A percentile compares a stretch with the other conserved stretches of the same genome.
Evolutionary conservation across 768 basidiomycete genomes (phyloP).

Genomic region (Tephrocybe sp.): DNA sequence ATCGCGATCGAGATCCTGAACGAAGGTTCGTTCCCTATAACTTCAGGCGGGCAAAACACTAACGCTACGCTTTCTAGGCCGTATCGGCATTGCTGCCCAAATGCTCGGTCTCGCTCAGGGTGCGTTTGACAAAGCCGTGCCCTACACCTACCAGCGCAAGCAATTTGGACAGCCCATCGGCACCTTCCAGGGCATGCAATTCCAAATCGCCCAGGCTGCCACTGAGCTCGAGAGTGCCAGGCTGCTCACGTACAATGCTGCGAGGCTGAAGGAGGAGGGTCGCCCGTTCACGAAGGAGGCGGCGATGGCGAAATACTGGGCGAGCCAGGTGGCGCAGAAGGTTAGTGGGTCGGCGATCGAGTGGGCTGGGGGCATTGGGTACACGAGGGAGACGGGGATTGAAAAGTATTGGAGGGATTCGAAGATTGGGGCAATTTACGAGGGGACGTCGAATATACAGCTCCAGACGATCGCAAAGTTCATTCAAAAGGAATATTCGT

Average conservation of each 20-base stretch:
- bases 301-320: slow-evolving; percentile 97
- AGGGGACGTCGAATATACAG: slow-evolving; percentile 98
- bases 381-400: slow-evolving; percentile 91
- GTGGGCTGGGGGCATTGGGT: slow-evolving; percentile 93
- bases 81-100: slow-evolving; percentile 97
- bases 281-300: slow-evolving; percentile 87
- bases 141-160: slow-evolving; percentile 89
- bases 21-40: slow-evolving; percentile 63
- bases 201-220: slow-evolving; percentile 91
- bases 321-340: slow-evolving; percentile 84
- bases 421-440: slow-evolving; percentile 93
- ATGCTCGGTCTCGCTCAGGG: slow-evolving; percentile 99
- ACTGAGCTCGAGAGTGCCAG: slow-evolving; percentile 89
- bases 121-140: slow-evolving; percentile 93
- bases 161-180: slow-evolving; percentile 96
- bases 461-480: slow-evolving; percentile 94
- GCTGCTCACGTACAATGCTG: slow-evolving; percentile 94
- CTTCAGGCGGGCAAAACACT: not conserved
- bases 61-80: slow-evolving; percentile 23
- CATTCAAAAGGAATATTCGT: slow-evolving; percentile 84
- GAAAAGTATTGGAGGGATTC: slow-evolving; percentile 98
- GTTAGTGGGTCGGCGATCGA: slow-evolving; percentile 92
- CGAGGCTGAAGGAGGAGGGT: slow-evolving; percentile 91
- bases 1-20: slow-evolving; percentile 97
- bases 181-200: slow-evolving; percentile 94